Conservation (phyloP, 768 basidiomycete genomes). For the Trametes gibbosa region DNA sequence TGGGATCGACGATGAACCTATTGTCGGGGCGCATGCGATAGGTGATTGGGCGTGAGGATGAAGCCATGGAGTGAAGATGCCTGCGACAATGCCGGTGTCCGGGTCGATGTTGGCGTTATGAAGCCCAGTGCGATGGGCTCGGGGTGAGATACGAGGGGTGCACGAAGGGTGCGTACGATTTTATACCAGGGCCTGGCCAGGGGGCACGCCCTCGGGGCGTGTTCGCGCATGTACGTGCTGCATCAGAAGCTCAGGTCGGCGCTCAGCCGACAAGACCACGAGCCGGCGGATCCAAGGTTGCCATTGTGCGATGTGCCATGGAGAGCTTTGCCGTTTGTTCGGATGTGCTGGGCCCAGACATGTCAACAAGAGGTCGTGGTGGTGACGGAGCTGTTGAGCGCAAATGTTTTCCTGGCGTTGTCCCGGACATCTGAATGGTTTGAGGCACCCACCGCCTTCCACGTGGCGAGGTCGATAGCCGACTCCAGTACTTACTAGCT, state of each 20-base stretch:
- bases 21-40: constrained; percentile 14
- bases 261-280: constrained; percentile 1
- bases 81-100: neutral
- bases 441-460: no score
- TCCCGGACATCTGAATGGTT: no score
- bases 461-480: no score
- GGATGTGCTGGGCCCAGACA: no score
- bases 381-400: no score
- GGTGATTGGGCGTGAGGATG: constrained; percentile 6
- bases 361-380: no score
- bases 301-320: no score
- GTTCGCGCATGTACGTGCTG: constrained; percentile 7
- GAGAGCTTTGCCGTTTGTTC: no score
- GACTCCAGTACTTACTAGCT: no score
- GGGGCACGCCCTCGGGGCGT: constrained; percentile 19
- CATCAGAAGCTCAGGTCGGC: constrained; percentile 19
- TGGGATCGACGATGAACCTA: constrained; percentile 13
- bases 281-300: neutral
- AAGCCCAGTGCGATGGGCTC: constrained; percentile 3
- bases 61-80: neutral
- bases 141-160: constrained; percentile 7
- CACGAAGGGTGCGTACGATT: neutral
- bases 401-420: no score
- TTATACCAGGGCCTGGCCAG: constrained; percentile 15
- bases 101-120: neutral